Percentiles rank a stretch among this genome's conserved stretches.
Evolutionary conservation across 2,329 filamentous ascomycete genomes (phyloP).

Genomic region (Aspergillus chevalieri): DNA sequence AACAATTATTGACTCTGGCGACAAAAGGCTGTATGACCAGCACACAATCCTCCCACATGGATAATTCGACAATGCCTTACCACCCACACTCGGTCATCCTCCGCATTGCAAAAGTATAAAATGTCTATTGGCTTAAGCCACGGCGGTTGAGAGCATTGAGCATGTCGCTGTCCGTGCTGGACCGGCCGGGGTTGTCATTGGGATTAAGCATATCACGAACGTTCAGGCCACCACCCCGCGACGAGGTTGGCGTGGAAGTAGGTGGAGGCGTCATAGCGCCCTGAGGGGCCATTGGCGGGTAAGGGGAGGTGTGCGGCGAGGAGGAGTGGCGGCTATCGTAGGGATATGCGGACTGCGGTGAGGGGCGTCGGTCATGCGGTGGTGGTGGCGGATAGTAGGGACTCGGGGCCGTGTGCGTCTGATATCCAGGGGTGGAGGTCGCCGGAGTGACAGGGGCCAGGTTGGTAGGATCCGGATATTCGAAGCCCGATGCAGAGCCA

Average conservation of each 20-base stretch:
- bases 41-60: slow-evolving; percentile 16
- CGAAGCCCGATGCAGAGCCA: slow-evolving; percentile 39
- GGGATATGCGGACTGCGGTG: slow-evolving; percentile 40
- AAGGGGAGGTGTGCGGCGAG: slow-evolving; percentile 39
- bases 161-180: slow-evolving; percentile 46
- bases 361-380: slow-evolving; percentile 37
- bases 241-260: slow-evolving; percentile 28
- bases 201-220: slow-evolving; percentile 46
- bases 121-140: slow-evolving; percentile 28
- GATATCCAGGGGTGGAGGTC: slow-evolving; percentile 38
- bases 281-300: slow-evolving; percentile 28
- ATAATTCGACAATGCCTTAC: slow-evolving; percentile 1
- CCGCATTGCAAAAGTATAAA: neutral
- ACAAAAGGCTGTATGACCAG: slow-evolving; percentile 13
- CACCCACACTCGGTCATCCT: neutral
- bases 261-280: slow-evolving; percentile 23
- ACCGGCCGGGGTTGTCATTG: slow-evolving; percentile 34
- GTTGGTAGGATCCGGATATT: slow-evolving; percentile 44
- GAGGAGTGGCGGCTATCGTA: slow-evolving; percentile 38
- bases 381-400: slow-evolving; percentile 33
- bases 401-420: slow-evolving; percentile 31
- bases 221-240: slow-evolving; percentile 37
- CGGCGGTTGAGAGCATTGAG: slow-evolving; percentile 42
- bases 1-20: neutral
- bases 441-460: slow-evolving; percentile 43